phyloP scores from a whole-genome alignment of 768 basidiomycete species.

The Suillus ampliporus region DNA sequence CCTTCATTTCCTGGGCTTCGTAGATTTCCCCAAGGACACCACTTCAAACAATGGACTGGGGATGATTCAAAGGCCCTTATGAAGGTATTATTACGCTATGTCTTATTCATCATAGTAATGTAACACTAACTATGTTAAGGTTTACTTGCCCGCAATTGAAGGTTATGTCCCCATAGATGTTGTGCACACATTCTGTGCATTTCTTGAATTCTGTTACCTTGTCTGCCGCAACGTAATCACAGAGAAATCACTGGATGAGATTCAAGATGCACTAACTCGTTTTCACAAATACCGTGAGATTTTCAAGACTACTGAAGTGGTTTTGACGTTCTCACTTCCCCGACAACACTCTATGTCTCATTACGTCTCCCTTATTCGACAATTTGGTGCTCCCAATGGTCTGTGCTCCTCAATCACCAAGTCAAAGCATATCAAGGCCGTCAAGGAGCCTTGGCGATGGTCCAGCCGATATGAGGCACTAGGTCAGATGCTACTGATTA shows the following conservation, averaged over 20 bases:
- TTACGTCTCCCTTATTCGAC: no score
- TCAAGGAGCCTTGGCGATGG: no score
- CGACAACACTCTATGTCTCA: no score
- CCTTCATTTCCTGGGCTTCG: slow-evolving; percentile 17
- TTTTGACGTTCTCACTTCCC: no score
- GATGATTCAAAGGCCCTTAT: slow-evolving; percentile 30
- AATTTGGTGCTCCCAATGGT: no score
- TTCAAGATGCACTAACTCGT: slow-evolving; percentile 16
- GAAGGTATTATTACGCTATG: slow-evolving; percentile 20
- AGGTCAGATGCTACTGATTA: no score
- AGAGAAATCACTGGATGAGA: slow-evolving; percentile 15
- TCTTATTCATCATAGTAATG: no score
- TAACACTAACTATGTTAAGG: no score
- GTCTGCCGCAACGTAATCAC: slow-evolving; percentile 15
- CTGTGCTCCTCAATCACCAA: no score
- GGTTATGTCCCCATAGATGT: not conserved
- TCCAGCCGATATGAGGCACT: no score
- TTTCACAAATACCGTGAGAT: slow-evolving; percentile 22
- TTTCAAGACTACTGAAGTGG: slow-evolving; percentile 9
- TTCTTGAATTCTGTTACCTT: slow-evolving; percentile 33
- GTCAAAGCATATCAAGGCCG: no score
- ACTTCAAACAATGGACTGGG: slow-evolving; percentile 28
- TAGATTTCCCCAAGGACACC: slow-evolving; percentile 21
- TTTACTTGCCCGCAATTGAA: not conserved
- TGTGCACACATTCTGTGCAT: slow-evolving; percentile 23